A percentile compares a stretch with the other conserved stretches of the same genome.
phyloP scores from a whole-genome alignment of 2,329 filamentous ascomycete genomes.

The Colletotrichum cuscutae region DNA sequence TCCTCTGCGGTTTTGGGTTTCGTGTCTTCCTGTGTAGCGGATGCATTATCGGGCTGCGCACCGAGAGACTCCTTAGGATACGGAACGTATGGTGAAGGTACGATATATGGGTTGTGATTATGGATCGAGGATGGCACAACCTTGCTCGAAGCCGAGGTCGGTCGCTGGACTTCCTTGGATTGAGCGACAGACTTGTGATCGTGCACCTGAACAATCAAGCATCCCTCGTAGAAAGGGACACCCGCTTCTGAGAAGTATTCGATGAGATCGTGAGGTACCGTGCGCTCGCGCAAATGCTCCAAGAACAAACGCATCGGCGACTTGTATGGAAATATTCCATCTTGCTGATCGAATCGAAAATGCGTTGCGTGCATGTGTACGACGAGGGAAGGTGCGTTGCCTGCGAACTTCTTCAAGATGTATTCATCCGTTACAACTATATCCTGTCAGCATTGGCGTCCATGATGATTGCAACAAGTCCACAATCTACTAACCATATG shows the following conservation, averaged over 20 bases:
- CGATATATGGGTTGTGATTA: slow-evolving; percentile 90
- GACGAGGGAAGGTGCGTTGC: slow-evolving; percentile 83
- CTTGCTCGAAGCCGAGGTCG: slow-evolving; percentile 67
- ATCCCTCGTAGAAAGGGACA: slow-evolving; percentile 91
- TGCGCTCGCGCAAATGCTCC: slow-evolving; percentile 79
- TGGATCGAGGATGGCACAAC: slow-evolving; percentile 85
- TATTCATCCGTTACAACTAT: slow-evolving; percentile 79
- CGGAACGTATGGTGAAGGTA: slow-evolving; percentile 85
- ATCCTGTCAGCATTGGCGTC: slow-evolving; percentile 34
- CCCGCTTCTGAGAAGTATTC: slow-evolving; percentile 77
- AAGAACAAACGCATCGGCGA: slow-evolving; percentile 88
- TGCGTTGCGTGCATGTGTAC: slow-evolving; percentile 87
- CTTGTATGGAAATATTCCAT: slow-evolving; percentile 90
- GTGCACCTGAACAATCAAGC: slow-evolving; percentile 93
- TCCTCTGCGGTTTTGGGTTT: slow-evolving; percentile 54
- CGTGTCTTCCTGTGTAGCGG: slow-evolving; percentile 42
- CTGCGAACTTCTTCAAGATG: slow-evolving; percentile 83
- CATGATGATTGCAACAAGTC: not conserved
- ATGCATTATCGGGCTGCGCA: slow-evolving; percentile 21
- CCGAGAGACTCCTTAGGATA: slow-evolving; percentile 69
- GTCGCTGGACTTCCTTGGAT: slow-evolving; percentile 67
- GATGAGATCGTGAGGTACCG: slow-evolving; percentile 89
- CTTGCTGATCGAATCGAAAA: slow-evolving; percentile 93
- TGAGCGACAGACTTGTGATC: slow-evolving; percentile 79
- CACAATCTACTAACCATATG: slow-evolving; percentile 58